Evolutionary conservation across 352 stramenopile species (phyloP), one percentile per base, ranked within the genome.

Genomic region (Poterioochromonas sp.): DNA sequence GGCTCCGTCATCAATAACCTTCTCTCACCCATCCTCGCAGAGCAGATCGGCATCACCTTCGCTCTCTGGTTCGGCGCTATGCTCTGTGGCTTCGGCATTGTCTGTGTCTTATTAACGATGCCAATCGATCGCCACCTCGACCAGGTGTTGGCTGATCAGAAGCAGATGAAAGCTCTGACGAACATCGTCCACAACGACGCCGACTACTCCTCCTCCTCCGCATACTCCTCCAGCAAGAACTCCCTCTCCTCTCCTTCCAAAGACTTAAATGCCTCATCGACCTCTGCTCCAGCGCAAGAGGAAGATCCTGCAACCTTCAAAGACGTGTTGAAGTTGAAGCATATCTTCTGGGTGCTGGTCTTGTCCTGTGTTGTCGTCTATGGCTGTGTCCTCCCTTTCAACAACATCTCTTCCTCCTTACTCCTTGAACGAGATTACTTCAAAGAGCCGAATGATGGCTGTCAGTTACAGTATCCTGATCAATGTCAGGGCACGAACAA

Each of bases 1-100:
- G 92, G 92, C 20, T 93, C 86, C 47, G 91, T 96, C 43, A 92
- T 95, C 79, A 97, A 96, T 83, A 94, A 97, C 80, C 85, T 91
- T 65, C 64, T 93, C 0, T 94, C 88, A 79, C 90, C 90, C 0
- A 74, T 83, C 68, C 83, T 97, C 37, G 91, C 92, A 0, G 81
- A 88, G 47, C 79, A 79, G 3, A 86, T 84, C 1, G 84, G 81
- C 63, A 86, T 94, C 18, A 88, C 85, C 0, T 80, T 81, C 0
- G 89, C 92, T 32, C 84, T 97, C 18, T 96, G 89, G 87, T 80
- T 94, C 41, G 90, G 91, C 58, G 87, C 89, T 0, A 76, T 88
- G 62, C 89, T 97, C 83, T 94, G 89, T 76, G 73, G 87, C 39
- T 74, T 85, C 15, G 92, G 86, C 26, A 84, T 90, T 18, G 81